phyloP scores from a whole-genome alignment of 73 alveolate species.

The Uronychia binucleata region DNA sequence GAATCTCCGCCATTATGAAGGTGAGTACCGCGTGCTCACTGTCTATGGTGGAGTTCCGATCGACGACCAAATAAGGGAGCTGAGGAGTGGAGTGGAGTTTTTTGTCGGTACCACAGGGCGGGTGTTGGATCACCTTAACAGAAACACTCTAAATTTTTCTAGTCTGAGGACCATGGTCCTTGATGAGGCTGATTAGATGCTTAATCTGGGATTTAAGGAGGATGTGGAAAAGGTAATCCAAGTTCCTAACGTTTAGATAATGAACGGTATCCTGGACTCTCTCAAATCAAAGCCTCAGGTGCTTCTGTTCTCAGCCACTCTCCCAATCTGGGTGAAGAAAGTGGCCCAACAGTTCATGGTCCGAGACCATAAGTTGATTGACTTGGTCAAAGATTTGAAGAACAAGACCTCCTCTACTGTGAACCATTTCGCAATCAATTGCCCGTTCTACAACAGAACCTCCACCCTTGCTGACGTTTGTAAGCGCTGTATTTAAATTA shows the following conservation, averaged over 20 bases:
- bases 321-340: conserved; percentile 96
- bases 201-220: conserved; percentile 98
- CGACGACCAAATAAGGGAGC: conserved; percentile 89
- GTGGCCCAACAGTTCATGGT: conserved; percentile 78
- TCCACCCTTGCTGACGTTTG: conserved; percentile 93
- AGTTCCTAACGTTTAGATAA: too few relatives aligned
- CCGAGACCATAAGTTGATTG: conserved; percentile 64
- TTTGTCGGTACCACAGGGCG: conserved; percentile 99
- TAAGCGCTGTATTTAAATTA: too few relatives aligned
- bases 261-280: too few relatives aligned
- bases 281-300: conserved; percentile 58
- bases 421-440: conserved; percentile 87
- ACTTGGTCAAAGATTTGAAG: conserved; percentile 80
- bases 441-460: conserved; percentile 85
- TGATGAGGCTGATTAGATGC: conserved; percentile 99
- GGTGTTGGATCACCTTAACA: conserved; percentile 91
- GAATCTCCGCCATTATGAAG: conserved; percentile 36
- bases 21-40: conserved; percentile 58
- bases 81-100: conserved; percentile 92
- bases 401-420: conserved; percentile 93
- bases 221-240: conserved; percentile 91
- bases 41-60: conserved; percentile 85
- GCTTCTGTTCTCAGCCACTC: conserved; percentile 95
- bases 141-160: conserved; percentile 77
- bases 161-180: conserved; percentile 73